phyloP scores from a whole-genome alignment of 78 protist species.

The Dictyostelium discoideum region DNA sequence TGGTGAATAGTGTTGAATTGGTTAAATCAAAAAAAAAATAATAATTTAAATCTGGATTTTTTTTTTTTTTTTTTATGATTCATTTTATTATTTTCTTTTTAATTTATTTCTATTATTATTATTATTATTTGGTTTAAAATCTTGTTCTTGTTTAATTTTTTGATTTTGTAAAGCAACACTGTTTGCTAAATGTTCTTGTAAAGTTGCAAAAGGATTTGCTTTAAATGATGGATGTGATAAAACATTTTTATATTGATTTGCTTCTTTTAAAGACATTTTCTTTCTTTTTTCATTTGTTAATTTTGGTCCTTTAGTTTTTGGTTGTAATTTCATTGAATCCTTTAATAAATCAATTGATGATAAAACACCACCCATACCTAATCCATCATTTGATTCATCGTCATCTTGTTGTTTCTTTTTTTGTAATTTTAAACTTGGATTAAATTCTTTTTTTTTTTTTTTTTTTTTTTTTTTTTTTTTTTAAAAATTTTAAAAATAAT shows the following conservation, averaged over 20 bases:
- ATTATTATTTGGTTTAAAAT: not conserved
- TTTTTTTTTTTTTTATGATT: too few relatives aligned
- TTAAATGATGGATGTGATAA: slow-evolving; percentile 64
- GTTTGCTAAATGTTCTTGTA: slow-evolving; percentile 65
- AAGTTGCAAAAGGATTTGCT: slow-evolving; percentile 57
- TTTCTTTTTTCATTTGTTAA: slow-evolving; percentile 66
- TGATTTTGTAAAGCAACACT: slow-evolving; percentile 40
- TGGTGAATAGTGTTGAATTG: too few relatives aligned
- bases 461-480: too few relatives aligned
- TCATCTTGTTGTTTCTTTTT: not conserved
- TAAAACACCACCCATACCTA: not conserved
- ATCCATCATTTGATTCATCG: not conserved
- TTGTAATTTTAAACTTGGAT: slow-evolving; percentile 26
- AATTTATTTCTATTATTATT: slow-evolving; percentile 3
- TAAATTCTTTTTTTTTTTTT: slow-evolving; percentile 43
- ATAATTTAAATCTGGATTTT: not conserved
- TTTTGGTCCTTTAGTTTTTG: slow-evolving; percentile 14
- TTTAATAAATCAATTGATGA: slow-evolving; percentile 15
- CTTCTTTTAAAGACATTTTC: slow-evolving; percentile 66
- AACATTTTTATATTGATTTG: slow-evolving; percentile 68
- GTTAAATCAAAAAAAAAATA: not conserved
- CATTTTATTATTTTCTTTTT: not conserved
- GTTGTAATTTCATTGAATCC: not conserved
- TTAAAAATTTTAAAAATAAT: too few relatives aligned
- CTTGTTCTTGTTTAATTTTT: slow-evolving; percentile 47